Evolutionary conservation across 2,329 filamentous ascomycete genomes (phyloP), one percentile per base, ranked within the genome.

Genomic region (Trichocomaceae sp.): DNA sequence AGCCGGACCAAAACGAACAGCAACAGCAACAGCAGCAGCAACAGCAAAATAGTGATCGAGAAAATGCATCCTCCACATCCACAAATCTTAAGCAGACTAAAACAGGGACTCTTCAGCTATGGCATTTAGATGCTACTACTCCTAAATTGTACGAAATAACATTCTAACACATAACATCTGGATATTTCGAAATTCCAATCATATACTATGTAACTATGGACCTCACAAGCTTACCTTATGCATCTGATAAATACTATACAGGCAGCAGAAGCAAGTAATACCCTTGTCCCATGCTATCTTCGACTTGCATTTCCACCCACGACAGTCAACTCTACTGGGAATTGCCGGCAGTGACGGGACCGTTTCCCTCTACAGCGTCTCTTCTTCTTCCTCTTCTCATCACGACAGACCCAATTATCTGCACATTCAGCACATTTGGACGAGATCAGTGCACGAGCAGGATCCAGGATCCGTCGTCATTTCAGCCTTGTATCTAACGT

Each of bases 271-370:
- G 4, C 82, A 88, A 64, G 85, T 79, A 1, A 59, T 85, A 4
- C 64, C 75, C 5, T 83, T 87, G 20, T 80, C 83, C 3, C 89
- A 84, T 51, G 91, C 89, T 5, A 80, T 96, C 26, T 79, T 96
- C 52, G 91, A 96, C 67, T 75, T 96, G 29, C 88, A 91, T 62
- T 97, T 96, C 69, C 83, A 85, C 57, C 82, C 81, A 1, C 65
- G 72, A 50, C 68, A 76, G 52, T 72, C 70, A 49, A 77, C 78
- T 29, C 72, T 87, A 3, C 78, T 95, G 52, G 90, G 84, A 9
- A 83, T 86, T 2, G 88, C 89, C 8, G 88, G 87, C 1, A 96
- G 90, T 58, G 88, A 86, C 68, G 59, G 72, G 86, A 45, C 62
- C 17, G 63, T 71, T 2, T 60, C 68, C 5, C 57, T 76, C 8